Conservation (phyloP, 352 stramenopile genomes). For the Phytophthora quininea region DNA sequence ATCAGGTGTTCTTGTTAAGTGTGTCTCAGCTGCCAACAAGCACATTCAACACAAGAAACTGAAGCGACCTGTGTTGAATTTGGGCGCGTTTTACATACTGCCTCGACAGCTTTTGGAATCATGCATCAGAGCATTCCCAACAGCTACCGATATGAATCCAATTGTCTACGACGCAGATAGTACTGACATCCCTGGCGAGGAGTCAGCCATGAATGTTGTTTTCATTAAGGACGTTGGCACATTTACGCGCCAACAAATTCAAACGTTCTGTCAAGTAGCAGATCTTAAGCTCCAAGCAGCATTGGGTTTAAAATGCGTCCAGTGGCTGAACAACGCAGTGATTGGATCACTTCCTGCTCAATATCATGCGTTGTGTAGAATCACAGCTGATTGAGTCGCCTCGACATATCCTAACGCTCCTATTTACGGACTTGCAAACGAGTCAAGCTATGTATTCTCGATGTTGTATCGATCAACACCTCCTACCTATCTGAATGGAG, state of each 20-base stretch:
- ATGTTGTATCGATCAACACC: too few species aligned
- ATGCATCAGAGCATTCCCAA: background rate
- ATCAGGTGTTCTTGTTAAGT: background rate
- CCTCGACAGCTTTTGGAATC: background rate
- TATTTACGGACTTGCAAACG: background rate
- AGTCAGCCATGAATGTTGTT: background rate
- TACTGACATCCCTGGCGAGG: too few species aligned
- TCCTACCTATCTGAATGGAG: too few species aligned
- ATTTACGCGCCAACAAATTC: background rate
- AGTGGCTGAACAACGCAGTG: background rate
- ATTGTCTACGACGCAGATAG: too few species aligned
- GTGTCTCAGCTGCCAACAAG: background rate
- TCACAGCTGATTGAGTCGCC: background rate
- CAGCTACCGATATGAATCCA: background rate
- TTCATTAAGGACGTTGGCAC: constrained; percentile 5
- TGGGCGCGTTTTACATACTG: constrained; percentile 1
- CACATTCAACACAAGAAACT: background rate
- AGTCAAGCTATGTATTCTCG: background rate
- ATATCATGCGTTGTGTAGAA: background rate
- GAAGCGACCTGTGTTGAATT: constrained; percentile 8
- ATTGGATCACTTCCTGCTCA: background rate
- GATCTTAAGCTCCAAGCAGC: background rate
- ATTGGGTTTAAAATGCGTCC: background rate
- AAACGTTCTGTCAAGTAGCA: constrained; percentile 1
- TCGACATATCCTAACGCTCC: background rate